Percentiles rank a stretch among this genome's conserved stretches.
phyloP scores from a whole-genome alignment of 257 asterid species.

The Nicotiana tomentosiformis region DNA sequence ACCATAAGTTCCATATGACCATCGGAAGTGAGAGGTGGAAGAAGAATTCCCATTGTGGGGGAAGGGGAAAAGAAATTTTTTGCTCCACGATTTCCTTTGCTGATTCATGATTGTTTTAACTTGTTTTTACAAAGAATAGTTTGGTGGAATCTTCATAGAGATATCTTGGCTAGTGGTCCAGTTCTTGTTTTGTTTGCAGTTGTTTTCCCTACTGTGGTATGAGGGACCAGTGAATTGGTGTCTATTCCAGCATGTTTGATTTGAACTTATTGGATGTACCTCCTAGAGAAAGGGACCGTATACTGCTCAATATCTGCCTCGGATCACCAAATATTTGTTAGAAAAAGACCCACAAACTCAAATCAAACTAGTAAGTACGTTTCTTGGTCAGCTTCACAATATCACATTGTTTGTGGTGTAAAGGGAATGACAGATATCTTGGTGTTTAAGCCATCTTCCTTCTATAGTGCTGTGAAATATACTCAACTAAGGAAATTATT shows the following conservation, averaged over 20 bases:
- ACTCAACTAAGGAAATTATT: too few relatives aligned
- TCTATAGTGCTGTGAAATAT: not conserved
- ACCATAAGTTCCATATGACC: not conserved
- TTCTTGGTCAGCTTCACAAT: not conserved
- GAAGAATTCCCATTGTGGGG: not conserved
- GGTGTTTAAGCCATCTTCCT: not conserved
- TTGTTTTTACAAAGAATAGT: not conserved
- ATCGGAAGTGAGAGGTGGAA: not conserved
- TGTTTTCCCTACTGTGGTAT: not conserved
- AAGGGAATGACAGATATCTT: too few relatives aligned
- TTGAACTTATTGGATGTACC: not conserved
- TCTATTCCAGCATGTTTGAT: not conserved
- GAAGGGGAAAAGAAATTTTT: not conserved
- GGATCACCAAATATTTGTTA: slow-evolving; percentile 1
- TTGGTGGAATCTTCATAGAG: slow-evolving; percentile 1
- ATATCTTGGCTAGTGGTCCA: not conserved
- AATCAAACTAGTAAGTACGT: not conserved
- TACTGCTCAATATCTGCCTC: not conserved
- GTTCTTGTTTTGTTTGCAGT: not conserved
- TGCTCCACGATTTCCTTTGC: not conserved
- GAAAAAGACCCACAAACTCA: not conserved
- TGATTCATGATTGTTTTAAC: not conserved
- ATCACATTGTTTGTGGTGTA: too few relatives aligned
- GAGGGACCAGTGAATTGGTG: not conserved
- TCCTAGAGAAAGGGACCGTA: not conserved